Conservation (phyloP, 495 filamentous ascomycete species). For the Aspergillus diversus region DNA sequence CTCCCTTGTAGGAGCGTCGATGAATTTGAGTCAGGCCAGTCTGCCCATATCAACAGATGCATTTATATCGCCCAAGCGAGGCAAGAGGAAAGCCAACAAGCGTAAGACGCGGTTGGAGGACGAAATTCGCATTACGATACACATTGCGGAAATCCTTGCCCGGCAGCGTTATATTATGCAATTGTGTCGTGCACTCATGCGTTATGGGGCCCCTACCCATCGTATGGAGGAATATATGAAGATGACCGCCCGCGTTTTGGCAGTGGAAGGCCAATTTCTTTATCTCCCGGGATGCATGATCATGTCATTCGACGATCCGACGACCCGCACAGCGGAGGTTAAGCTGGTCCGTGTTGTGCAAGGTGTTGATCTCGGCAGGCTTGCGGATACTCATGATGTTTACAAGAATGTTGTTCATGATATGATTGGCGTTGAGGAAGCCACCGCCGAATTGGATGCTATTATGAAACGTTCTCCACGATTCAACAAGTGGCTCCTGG, state of each 20-base stretch:
- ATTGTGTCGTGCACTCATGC: constrained; percentile 86
- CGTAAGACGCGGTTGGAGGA: constrained; percentile 63
- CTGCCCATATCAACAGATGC: constrained; percentile 37
- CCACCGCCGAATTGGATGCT: constrained; percentile 68
- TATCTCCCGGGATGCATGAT: constrained; percentile 96
- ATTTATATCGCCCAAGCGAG: constrained; percentile 34
- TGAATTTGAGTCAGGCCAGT: constrained; percentile 49
- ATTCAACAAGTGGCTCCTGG: constrained; percentile 71
- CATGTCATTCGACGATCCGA: constrained; percentile 88
- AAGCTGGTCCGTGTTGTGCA: constrained; percentile 80
- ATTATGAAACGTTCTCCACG: constrained; percentile 68
- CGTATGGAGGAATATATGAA: constrained; percentile 87
- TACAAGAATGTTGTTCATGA: constrained; percentile 96
- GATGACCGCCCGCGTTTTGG: constrained; percentile 85
- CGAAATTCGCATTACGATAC: constrained; percentile 73
- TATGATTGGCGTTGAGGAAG: constrained; percentile 82
- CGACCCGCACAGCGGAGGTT: constrained; percentile 89
- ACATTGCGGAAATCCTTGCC: constrained; percentile 84
- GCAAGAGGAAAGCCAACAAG: constrained; percentile 33
- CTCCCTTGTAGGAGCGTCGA: constrained; percentile 50
- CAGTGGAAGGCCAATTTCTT: constrained; percentile 87
- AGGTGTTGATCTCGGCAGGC: constrained; percentile 81
- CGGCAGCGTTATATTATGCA: constrained; percentile 87
- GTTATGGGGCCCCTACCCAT: constrained; percentile 77
- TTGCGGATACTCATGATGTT: constrained; percentile 83